These are phyloP conservation scores for Buddleja alternifolia DNA, from an alignment of 257 asterid species.

Conservation along the genomic window DNA sequence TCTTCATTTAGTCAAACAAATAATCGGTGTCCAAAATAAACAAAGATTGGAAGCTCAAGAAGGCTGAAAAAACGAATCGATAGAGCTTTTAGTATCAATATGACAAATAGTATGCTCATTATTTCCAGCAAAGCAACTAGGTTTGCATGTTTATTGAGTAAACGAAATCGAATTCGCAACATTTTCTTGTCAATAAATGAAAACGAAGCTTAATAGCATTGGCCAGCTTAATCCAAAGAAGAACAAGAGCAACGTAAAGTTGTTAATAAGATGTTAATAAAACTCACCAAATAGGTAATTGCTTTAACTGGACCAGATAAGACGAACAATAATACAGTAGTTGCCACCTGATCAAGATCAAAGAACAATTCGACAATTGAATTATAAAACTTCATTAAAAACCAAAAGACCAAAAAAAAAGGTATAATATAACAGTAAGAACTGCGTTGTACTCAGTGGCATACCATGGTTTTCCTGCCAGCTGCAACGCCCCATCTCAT, in stretches of 20 bases:
- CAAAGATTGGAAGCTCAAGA: not conserved
- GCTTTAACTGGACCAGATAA: conserved; percentile 98
- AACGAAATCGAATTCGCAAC: not conserved
- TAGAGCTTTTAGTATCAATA: not conserved
- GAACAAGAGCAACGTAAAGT: not conserved
- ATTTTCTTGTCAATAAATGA: not conserved
- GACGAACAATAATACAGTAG: conserved; percentile 74
- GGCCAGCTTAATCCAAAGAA: not conserved
- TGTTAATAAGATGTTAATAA: conserved; percentile 11
- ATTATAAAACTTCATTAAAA: conserved; percentile 5
- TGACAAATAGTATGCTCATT: not conserved
- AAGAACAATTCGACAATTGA: conserved; percentile 13
- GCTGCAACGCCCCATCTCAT: conserved; percentile 94
- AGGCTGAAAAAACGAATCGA: not conserved
- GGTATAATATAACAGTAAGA: conserved; percentile 5
- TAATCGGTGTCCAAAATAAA: not conserved
- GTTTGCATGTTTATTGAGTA: not conserved
- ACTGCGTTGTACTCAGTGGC: not conserved
- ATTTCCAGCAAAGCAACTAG: not conserved
- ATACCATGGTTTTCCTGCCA: conserved; percentile 95
- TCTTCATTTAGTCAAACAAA: not conserved
- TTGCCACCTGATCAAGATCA: conserved; percentile 70
- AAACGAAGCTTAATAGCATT: not conserved
- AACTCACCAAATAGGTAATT: conserved; percentile 80
- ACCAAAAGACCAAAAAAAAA: not conserved